Percentiles rank a stretch among this genome's conserved stretches.
These are phyloP conservation scores for Cupressus sempervirens DNA, from an alignment of 75 land plant genomes.

Conservation along the genomic window DNA sequence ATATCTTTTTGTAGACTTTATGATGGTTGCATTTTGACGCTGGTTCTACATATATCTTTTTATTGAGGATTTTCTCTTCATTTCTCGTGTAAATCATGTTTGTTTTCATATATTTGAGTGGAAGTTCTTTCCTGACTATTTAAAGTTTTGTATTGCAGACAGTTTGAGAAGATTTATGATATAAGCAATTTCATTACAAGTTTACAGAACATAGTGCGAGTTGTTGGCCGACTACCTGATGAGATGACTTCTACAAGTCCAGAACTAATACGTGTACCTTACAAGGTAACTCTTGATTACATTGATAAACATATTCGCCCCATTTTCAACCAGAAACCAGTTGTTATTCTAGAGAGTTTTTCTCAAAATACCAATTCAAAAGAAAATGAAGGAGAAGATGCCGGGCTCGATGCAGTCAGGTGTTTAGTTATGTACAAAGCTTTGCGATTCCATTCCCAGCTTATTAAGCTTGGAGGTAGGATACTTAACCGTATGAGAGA, in stretches of 20 bases:
- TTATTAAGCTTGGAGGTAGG: constrained; percentile 30
- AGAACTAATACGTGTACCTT: constrained; percentile 20
- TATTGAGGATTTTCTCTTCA: not conserved
- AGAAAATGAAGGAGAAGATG: constrained; percentile 13
- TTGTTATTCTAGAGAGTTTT: constrained; percentile 17
- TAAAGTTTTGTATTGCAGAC: constrained; percentile 11
- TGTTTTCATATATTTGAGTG: not conserved
- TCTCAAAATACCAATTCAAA: not conserved
- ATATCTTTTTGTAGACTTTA: not conserved
- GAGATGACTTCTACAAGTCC: constrained; percentile 15
- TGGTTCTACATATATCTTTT: not conserved
- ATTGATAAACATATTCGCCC: constrained; percentile 30
- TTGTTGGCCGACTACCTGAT: constrained; percentile 33
- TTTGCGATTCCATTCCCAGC: constrained; percentile 20
- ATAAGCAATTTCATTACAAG: constrained; percentile 30
- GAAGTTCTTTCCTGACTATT: not conserved
- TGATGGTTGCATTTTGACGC: not conserved
- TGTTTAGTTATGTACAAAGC: constrained; percentile 27
- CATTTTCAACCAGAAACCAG: constrained; percentile 16
- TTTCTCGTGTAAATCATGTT: not conserved
- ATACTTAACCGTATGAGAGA: constrained; percentile 33
- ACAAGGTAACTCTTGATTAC: constrained; percentile 19
- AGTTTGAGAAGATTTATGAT: constrained; percentile 38
- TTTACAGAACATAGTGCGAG: constrained; percentile 32
- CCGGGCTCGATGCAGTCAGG: constrained; percentile 22